A percentile compares a stretch with the other conserved stretches of the same genome.
These are phyloP conservation scores for Coemansia sp. DNA, from an alignment of 192 early-diverging fungal species.

Conservation along the genomic window DNA sequence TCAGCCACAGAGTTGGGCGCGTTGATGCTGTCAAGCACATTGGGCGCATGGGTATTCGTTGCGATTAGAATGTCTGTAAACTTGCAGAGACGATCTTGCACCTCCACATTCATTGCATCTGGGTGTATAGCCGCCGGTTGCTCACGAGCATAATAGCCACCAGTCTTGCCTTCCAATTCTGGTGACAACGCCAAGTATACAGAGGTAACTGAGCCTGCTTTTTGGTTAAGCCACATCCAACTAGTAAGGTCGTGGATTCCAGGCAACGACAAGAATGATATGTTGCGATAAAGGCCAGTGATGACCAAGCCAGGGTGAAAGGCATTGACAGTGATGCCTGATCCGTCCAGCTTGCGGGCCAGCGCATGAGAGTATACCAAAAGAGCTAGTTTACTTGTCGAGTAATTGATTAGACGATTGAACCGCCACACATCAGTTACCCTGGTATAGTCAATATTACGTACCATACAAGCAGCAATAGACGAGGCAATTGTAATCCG, in stretches of 20 bases:
- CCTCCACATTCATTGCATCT: slow-evolving; percentile 14
- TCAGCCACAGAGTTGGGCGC: not conserved
- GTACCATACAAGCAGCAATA: slow-evolving; percentile 53
- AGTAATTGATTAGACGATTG: slow-evolving; percentile 60
- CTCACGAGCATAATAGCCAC: slow-evolving; percentile 53
- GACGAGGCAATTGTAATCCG: slow-evolving; percentile 61
- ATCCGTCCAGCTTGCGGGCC: slow-evolving; percentile 46
- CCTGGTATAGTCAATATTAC: slow-evolving; percentile 46
- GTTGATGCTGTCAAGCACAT: slow-evolving; percentile 47
- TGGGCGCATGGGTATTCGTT: slow-evolving; percentile 43
- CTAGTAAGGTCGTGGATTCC: slow-evolving; percentile 36
- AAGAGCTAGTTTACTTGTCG: slow-evolving; percentile 63
- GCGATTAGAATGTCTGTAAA: slow-evolving; percentile 50
- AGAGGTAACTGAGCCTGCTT: slow-evolving; percentile 39
- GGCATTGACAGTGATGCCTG: slow-evolving; percentile 59
- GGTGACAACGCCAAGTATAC: slow-evolving; percentile 40
- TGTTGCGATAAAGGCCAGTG: slow-evolving; percentile 60
- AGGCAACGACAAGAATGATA: slow-evolving; percentile 39
- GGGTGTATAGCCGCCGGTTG: slow-evolving; percentile 37
- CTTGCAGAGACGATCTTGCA: slow-evolving; percentile 43
- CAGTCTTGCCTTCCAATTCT: slow-evolving; percentile 36
- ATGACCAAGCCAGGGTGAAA: slow-evolving; percentile 62
- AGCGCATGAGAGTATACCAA: slow-evolving; percentile 58
- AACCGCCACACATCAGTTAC: slow-evolving; percentile 59
- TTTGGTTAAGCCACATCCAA: slow-evolving; percentile 51